Evolutionary conservation across 1,284 basidiomycete genomes (phyloP).

Genomic region (Marasmius tenuissimus): DNA sequence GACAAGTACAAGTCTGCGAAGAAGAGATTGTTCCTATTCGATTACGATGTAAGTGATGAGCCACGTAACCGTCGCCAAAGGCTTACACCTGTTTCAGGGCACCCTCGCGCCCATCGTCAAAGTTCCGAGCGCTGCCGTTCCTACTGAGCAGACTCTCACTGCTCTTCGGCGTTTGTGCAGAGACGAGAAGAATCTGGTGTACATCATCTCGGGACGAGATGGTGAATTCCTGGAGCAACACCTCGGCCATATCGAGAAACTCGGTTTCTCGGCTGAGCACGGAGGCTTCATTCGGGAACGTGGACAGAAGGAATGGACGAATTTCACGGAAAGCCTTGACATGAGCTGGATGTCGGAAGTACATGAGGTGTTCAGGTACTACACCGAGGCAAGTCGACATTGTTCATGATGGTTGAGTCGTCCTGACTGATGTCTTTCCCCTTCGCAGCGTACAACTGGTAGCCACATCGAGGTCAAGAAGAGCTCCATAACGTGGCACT

Average conservation of each 20-base stretch:
- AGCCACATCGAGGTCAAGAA: slow-evolving; percentile 96
- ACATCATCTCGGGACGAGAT: slow-evolving; percentile 98
- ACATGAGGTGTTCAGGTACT: slow-evolving; percentile 94
- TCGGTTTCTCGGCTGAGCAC: slow-evolving; percentile 96
- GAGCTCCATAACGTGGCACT: slow-evolving; percentile 98
- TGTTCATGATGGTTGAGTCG: not conserved
- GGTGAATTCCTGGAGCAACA: slow-evolving; percentile 90
- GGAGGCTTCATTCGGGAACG: slow-evolving; percentile 39
- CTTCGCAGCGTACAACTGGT: slow-evolving; percentile 79
- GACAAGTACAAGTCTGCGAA: slow-evolving; percentile 52
- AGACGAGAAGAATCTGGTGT: slow-evolving; percentile 90
- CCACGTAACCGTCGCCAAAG: not conserved
- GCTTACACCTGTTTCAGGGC: slow-evolving; percentile 50
- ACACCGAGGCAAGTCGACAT: slow-evolving; percentile 70
- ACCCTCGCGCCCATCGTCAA: slow-evolving; percentile 98
- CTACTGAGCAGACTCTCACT: slow-evolving; percentile 73
- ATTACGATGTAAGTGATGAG: slow-evolving; percentile 80
- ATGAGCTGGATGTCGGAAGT: slow-evolving; percentile 99
- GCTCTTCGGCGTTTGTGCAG: slow-evolving; percentile 73
- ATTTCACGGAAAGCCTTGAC: slow-evolving; percentile 89
- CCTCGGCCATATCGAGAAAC: slow-evolving; percentile 78
- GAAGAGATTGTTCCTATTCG: slow-evolving; percentile 92
- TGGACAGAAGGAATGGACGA: slow-evolving; percentile 70
- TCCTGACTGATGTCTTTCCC: slow-evolving; percentile 3
- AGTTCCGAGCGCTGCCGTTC: slow-evolving; percentile 85